These are phyloP conservation scores for Dactylellina sp. DNA, from an alignment of 2,329 filamentous ascomycete species.

Conservation along the genomic window DNA sequence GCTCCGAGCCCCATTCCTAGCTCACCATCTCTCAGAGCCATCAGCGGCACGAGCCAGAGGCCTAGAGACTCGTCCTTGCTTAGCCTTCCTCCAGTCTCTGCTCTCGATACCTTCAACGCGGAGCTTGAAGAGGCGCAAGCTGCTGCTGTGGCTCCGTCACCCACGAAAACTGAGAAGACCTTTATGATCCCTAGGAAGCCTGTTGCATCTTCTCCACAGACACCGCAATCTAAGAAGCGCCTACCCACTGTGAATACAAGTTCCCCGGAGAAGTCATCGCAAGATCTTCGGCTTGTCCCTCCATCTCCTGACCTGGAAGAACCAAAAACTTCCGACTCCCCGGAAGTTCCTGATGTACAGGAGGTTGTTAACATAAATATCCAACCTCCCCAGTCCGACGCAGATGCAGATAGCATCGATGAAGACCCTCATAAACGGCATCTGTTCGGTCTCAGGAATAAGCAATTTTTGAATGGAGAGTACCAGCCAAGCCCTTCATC, in stretches of 20 bases:
- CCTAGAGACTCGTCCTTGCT: conserved; percentile 37
- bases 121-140: background rate
- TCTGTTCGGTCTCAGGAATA: conserved; percentile 41
- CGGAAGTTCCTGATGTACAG: background rate
- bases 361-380: conserved; percentile 4
- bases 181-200: conserved; percentile 41
- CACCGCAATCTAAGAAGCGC: conserved; percentile 37
- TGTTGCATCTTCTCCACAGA: conserved; percentile 16
- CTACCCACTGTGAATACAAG: conserved; percentile 13
- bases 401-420: conserved; percentile 37
- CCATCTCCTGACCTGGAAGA: conserved; percentile 35
- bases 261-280: conserved; percentile 1
- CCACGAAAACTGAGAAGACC: conserved; percentile 1
- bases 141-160: background rate
- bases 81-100: conserved; percentile 33
- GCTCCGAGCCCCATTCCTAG: conserved; percentile 47
- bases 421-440: conserved; percentile 49
- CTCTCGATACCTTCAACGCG: background rate
- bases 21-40: conserved; percentile 44
- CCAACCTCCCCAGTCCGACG: background rate
- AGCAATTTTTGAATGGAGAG: conserved; percentile 47
- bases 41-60: conserved; percentile 33
- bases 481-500: conserved; percentile 44
- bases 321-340: background rate
- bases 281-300: conserved; percentile 32